Evolutionary conservation across 306 rosid species (phyloP).

Genomic region (Senna tora): DNA sequence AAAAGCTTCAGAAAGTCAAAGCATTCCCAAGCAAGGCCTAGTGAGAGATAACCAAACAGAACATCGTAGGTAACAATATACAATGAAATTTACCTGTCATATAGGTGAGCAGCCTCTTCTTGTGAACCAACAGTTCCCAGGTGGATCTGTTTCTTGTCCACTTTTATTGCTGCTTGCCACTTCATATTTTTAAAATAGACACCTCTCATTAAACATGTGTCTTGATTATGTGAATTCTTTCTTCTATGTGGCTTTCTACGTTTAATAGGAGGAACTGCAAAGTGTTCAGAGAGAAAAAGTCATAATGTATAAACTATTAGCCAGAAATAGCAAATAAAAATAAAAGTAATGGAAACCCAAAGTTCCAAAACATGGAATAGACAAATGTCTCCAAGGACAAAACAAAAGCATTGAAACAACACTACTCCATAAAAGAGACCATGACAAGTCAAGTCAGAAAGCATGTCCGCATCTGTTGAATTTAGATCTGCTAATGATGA

Average conservation of each 20-base stretch:
- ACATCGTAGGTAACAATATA: background rate
- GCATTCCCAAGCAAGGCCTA: constrained; percentile 9
- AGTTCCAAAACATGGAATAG: background rate
- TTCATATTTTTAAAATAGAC: constrained; percentile 95
- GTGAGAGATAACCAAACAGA: constrained; percentile 11
- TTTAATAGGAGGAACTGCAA: constrained; percentile 77
- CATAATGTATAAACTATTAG: background rate
- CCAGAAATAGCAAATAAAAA: background rate
- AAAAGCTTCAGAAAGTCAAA: too few species aligned
- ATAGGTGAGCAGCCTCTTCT: constrained; percentile 91
- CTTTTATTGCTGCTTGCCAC: constrained; percentile 99
- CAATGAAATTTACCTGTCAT: constrained; percentile 66
- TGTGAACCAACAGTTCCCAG: constrained; percentile 92
- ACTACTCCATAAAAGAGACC: constrained; percentile 4
- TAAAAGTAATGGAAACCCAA: background rate
- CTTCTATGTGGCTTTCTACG: constrained; percentile 90
- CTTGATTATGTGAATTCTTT: constrained; percentile 76
- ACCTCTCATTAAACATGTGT: constrained; percentile 80
- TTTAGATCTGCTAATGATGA: background rate
- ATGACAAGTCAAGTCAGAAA: background rate
- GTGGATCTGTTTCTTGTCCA: constrained; percentile 97
- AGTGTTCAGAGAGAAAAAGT: constrained; percentile 16
- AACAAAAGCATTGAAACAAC: background rate
- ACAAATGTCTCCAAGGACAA: background rate
- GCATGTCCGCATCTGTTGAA: background rate